phyloP scores from a whole-genome alignment of 148 eudicot genomes.

The Cornus controversa region DNA sequence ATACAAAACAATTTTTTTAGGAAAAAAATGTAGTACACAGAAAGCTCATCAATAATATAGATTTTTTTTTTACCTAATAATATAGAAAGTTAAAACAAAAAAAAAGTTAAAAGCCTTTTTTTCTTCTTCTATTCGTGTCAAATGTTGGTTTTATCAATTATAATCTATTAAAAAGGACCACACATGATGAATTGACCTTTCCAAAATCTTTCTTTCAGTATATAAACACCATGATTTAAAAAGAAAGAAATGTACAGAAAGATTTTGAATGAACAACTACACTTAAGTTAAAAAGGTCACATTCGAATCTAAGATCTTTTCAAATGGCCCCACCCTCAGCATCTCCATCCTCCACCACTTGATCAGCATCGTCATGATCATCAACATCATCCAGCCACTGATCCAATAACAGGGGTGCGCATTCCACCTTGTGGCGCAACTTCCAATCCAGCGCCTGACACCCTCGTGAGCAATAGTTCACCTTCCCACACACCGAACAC shows the following conservation, averaged over 20 bases:
- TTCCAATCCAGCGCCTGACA: conserved; percentile 83
- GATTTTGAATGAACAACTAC: too few species aligned
- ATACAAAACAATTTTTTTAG: too few species aligned
- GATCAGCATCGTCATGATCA: conserved; percentile 8
- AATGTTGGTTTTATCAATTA: too few species aligned
- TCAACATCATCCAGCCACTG: conserved; percentile 17
- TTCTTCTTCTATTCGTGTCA: too few species aligned
- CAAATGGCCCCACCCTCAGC: conserved; percentile 7
- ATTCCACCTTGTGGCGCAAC: conserved; percentile 56
- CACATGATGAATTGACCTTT: too few species aligned
- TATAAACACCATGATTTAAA: background rate
- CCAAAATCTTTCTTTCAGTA: background rate
- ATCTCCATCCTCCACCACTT: conserved; percentile 4
- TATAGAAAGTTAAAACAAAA: too few species aligned
- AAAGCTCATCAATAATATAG: too few species aligned
- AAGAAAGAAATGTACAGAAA: background rate
- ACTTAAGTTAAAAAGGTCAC: background rate
- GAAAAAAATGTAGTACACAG: too few species aligned
- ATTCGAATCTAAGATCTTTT: background rate
- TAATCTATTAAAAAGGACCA: too few species aligned
- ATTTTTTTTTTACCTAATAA: too few species aligned
- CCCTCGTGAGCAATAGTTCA: conserved; percentile 70
- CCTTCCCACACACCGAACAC: conserved; percentile 67
- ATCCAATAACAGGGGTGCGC: conserved; percentile 34
- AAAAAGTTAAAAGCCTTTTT: too few species aligned